These are phyloP conservation scores for Fraxinus floribunda DNA, from an alignment of 305 asterid species.

Conservation along the genomic window DNA sequence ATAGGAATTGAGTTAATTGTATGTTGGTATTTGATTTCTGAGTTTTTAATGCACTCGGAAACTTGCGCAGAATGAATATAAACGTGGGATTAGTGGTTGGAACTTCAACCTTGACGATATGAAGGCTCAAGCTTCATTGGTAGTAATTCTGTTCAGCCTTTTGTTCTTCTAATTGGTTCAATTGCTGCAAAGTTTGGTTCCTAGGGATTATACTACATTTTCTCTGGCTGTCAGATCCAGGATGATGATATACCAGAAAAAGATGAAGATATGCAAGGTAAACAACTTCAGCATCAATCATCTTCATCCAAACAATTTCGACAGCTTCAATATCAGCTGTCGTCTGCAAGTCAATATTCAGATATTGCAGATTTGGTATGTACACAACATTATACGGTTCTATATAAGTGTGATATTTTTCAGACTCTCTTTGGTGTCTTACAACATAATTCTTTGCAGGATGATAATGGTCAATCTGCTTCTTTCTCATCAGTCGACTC, in stretches of 20 bases:
- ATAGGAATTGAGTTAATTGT: conserved; percentile 3
- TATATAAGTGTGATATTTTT: background rate
- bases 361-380: conserved; percentile 40
- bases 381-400: background rate
- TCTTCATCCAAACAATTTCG: conserved; percentile 15
- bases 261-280: conserved; percentile 30
- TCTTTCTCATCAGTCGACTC: conserved; percentile 47
- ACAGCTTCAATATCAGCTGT: conserved; percentile 33
- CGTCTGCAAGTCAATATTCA: conserved; percentile 38
- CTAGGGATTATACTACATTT: background rate
- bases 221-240: conserved; percentile 6
- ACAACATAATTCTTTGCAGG: conserved; percentile 51
- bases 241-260: conserved; percentile 3
- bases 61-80: conserved; percentile 78
- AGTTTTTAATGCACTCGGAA: conserved; percentile 16
- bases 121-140: conserved; percentile 58
- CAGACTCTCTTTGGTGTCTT: conserved; percentile 11
- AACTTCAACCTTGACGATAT: conserved; percentile 86
- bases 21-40: conserved; percentile 10
- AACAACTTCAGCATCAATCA: conserved; percentile 28
- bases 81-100: conserved; percentile 98
- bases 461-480: conserved; percentile 48
- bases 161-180: background rate
- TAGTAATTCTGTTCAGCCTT: conserved; percentile 28
- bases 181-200: background rate